A percentile compares a stretch with the other conserved stretches of the same genome.
Conservation (phyloP, 2,329 filamentous ascomycete species). For the Trichocomaceae sp. region DNA sequence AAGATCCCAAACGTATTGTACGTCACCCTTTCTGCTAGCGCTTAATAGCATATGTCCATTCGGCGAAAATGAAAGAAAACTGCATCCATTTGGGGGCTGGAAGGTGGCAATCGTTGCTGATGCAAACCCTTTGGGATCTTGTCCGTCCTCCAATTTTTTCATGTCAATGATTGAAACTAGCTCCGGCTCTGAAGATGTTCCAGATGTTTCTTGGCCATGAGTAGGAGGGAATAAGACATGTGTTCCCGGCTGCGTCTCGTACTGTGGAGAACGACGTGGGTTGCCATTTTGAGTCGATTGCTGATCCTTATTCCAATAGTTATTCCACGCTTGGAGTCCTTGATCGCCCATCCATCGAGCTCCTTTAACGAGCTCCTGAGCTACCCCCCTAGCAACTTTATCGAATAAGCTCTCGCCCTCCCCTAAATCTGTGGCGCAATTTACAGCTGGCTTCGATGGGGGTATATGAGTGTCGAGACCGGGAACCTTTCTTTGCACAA, state of each 20-base stretch:
- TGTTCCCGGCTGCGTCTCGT: constrained; percentile 26
- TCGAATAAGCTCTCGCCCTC: constrained; percentile 44
- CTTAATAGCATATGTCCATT: constrained; percentile 43
- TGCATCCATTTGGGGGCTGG: constrained; percentile 44
- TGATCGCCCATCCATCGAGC: constrained; percentile 46
- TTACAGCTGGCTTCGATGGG: constrained; percentile 36
- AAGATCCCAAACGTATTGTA: constrained; percentile 47
- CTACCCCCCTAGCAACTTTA: constrained; percentile 44
- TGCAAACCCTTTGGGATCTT: constrained; percentile 28
- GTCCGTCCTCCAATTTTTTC: constrained; percentile 36
- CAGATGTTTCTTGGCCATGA: constrained; percentile 37
- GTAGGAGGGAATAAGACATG: constrained; percentile 41
- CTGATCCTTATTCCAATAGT: constrained; percentile 44
- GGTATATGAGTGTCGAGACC: constrained; percentile 39
- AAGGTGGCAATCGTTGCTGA: constrained; percentile 40
- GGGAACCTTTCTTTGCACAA: constrained; percentile 31
- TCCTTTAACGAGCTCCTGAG: constrained; percentile 44
- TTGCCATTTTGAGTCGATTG: constrained; percentile 19
- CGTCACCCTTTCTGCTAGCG: constrained; percentile 44
- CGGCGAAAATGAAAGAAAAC: constrained; percentile 44
- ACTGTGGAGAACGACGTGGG: constrained; percentile 26
- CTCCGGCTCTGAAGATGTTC: constrained; percentile 35
- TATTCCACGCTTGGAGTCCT: constrained; percentile 45
- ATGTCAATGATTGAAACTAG: constrained; percentile 43
- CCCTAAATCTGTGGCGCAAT: constrained; percentile 41